phyloP scores from a whole-genome alignment of 768 basidiomycete species.

The Epithele typhae region DNA sequence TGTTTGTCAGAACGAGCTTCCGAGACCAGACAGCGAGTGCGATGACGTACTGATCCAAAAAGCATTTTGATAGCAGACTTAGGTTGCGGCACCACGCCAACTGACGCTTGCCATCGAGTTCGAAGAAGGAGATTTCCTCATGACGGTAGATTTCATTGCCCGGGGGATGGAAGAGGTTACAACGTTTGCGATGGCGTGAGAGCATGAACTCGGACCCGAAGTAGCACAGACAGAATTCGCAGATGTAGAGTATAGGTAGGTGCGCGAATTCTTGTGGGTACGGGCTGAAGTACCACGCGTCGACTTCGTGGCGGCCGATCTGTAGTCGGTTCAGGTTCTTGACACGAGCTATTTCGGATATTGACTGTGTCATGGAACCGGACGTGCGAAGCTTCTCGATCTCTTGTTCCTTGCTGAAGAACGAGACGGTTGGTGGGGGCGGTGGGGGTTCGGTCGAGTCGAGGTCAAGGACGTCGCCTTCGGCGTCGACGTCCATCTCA shows the following conservation, averaged over 20 bases:
- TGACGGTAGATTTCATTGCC: slow-evolving; percentile 99
- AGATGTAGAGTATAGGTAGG: slow-evolving; percentile 91
- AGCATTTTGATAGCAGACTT: slow-evolving; percentile 95
- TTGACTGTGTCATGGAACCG: slow-evolving; percentile 98
- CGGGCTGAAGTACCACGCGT: slow-evolving; percentile 99
- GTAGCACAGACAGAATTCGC: slow-evolving; percentile 96
- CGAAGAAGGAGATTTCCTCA: slow-evolving; percentile 96
- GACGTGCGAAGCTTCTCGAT: slow-evolving; percentile 97
- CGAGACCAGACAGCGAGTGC: too few relatives aligned
- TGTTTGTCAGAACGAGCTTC: slow-evolving; percentile 22
- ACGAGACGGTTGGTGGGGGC: slow-evolving; percentile 46
- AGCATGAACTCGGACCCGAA: slow-evolving; percentile 91
- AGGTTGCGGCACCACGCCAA: slow-evolving; percentile 96
- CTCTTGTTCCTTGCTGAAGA: slow-evolving; percentile 96
- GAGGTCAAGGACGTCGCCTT: slow-evolving; percentile 60
- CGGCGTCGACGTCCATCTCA: slow-evolving; percentile 41
- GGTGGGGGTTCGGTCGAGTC: slow-evolving; percentile 46
- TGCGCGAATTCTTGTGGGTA: slow-evolving; percentile 99
- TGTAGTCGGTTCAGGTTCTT: slow-evolving; percentile 97
- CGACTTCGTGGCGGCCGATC: slow-evolving; percentile 95
- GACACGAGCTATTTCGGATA: slow-evolving; percentile 95
- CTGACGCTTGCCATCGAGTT: slow-evolving; percentile 96
- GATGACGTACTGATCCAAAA: slow-evolving; percentile 89
- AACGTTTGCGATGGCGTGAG: slow-evolving; percentile 85
- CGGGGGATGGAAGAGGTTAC: slow-evolving; percentile 89